Evolutionary conservation across 1,284 basidiomycete genomes (phyloP), one percentile per base, ranked within the genome.

Genomic region (Naganishia sp.): DNA sequence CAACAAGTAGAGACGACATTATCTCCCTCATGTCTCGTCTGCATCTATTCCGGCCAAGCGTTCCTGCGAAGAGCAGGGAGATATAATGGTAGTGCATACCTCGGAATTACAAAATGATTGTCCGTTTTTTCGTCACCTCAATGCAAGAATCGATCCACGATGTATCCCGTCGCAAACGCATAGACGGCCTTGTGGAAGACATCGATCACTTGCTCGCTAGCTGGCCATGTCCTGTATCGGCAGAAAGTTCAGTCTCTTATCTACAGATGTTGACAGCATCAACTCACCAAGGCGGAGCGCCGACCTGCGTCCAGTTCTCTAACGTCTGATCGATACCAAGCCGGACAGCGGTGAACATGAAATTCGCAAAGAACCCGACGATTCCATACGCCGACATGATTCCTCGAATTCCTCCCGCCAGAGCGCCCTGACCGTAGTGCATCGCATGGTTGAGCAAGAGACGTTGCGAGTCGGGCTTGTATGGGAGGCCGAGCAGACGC

Each of bases 121-220:
- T 39, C 36, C 36, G 7, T 39, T 39, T 13, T 13, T 39, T 46
- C 45, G 9, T 21, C 5, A 25, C 23, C n/a, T 55, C 39, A 65
- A 25, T 57, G 64, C 11, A 65, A 55, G 54, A 55, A 57, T 23
- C 44, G 46, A 18, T 65, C 64, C 16, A 56, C 68, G 25, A 70
- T 63, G 42, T 64, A 70, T 44, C 70, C 70, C 43, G 70, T 70
- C 25, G 63, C 48, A 43, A 69, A 69, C 10, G 70, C 70, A 45
- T 67, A 70, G 10, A 69, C 70, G 9, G 56, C 68, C 60, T 70
- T 70, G 56, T 69, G 68, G 23, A 61, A 50, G 23, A 70, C 67
- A 55, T 69, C 70, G 28, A 70, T 69, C 28, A 70, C 64, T 36
- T 70, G 70, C 48, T 70, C 68, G 50, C 59, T 52, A 39, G 69